Evolutionary conservation across 2,329 filamentous ascomycete genomes (phyloP).

Genomic region (Microdochium bolleyi): DNA sequence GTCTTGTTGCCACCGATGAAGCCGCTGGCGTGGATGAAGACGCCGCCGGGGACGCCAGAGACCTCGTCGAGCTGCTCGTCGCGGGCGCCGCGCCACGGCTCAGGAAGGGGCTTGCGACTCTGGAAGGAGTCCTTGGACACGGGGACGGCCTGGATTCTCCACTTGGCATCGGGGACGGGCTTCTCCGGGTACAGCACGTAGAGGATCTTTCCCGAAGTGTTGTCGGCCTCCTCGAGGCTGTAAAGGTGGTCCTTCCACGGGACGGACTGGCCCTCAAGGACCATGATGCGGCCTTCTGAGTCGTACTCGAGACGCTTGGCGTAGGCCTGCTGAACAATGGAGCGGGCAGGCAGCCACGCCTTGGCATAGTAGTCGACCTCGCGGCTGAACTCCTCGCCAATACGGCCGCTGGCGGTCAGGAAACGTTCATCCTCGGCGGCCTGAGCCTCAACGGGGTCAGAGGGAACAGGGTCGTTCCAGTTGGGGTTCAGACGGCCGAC

Average conservation of each 20-base stretch:
- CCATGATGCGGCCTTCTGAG: conserved; percentile 68
- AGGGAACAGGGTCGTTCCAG: conserved; percentile 60
- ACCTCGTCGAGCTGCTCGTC: conserved; percentile 77
- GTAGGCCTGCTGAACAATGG: conserved; percentile 71
- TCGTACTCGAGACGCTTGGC: conserved; percentile 60
- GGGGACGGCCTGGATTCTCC: conserved; percentile 91
- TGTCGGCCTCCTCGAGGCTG: conserved; percentile 58
- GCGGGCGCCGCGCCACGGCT: conserved; percentile 84
- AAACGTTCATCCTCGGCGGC: conserved; percentile 77
- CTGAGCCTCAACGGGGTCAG: conserved; percentile 53
- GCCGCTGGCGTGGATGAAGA: conserved; percentile 90
- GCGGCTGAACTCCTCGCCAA: conserved; percentile 80
- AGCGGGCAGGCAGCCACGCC: conserved; percentile 82
- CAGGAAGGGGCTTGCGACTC: conserved; percentile 84
- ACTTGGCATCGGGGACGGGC: conserved; percentile 66
- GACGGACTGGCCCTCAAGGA: conserved; percentile 68
- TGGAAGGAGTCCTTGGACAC: conserved; percentile 78
- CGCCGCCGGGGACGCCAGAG: conserved; percentile 60
- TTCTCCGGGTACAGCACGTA: conserved; percentile 92
- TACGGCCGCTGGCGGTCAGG: conserved; percentile 66
- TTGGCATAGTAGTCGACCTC: conserved; percentile 68
- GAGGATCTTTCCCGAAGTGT: conserved; percentile 51
- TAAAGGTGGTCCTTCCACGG: conserved; percentile 98
- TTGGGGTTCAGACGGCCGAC: conserved; percentile 74
- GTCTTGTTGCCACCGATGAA: conserved; percentile 96